These are phyloP conservation scores for Thraustochytrium sp. DNA, from an alignment of 352 stramenopile genomes.

Conservation along the genomic window DNA sequence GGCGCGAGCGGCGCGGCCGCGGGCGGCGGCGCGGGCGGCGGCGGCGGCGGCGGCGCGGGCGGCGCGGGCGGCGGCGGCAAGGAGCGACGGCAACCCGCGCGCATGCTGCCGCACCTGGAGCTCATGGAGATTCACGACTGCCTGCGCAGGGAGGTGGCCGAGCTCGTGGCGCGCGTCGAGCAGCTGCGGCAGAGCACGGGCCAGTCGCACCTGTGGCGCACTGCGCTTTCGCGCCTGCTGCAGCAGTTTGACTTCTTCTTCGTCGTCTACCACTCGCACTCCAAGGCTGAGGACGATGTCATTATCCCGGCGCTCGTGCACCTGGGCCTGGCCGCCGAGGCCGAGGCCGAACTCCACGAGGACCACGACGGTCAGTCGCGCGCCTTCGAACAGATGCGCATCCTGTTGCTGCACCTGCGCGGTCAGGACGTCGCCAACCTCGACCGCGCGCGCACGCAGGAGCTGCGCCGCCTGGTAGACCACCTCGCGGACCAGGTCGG, in stretches of 20 bases:
- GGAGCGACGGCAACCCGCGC: not conserved
- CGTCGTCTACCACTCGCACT: conserved; percentile 44
- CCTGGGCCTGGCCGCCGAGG: conserved; percentile 12
- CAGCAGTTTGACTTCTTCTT: conserved; percentile 47
- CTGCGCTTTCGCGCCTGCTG: not conserved
- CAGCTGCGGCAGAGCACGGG: not conserved
- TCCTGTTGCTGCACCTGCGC: not conserved
- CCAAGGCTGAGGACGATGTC: conserved; percentile 42
- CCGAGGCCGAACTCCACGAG: not conserved
- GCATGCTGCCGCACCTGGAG: conserved; percentile 10
- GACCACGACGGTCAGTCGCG: conserved; percentile 28
- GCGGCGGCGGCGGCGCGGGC: not conserved
- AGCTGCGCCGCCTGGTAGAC: not conserved
- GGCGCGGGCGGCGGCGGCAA: not conserved
- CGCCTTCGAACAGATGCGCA: conserved; percentile 13
- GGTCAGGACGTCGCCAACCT: not conserved
- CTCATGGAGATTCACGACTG: conserved; percentile 33
- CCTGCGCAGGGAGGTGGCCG: conserved; percentile 16
- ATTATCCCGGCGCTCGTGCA: conserved; percentile 31
- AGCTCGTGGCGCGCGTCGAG: not conserved
- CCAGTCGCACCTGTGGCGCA: not conserved
- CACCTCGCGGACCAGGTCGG: not conserved
- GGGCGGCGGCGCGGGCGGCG: not conserved
- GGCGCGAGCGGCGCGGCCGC: not conserved
- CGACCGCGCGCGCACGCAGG: not conserved